Evolutionary conservation across 2,329 filamentous ascomycete genomes (phyloP).

Genomic region (Paracoccidioides brasiliensis): DNA sequence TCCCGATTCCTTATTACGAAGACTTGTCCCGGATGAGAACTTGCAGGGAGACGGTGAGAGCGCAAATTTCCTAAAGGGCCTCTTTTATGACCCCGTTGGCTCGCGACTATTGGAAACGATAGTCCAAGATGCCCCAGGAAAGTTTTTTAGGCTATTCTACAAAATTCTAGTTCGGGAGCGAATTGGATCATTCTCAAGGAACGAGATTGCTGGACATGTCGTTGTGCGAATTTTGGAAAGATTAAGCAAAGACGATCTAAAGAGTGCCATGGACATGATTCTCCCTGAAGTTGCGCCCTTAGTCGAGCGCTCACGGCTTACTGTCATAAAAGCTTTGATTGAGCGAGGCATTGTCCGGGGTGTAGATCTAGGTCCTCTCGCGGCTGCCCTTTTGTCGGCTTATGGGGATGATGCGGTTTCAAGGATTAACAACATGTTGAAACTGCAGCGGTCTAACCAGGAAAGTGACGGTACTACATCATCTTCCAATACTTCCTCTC

Average conservation of each 20-base stretch:
- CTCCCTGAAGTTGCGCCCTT: conserved; percentile 59
- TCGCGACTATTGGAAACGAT: conserved; percentile 83
- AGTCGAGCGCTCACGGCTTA: conserved; percentile 60
- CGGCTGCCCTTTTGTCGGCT: conserved; percentile 43
- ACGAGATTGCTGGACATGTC: conserved; percentile 81
- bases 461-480: conserved; percentile 36
- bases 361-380: conserved; percentile 44
- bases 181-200: conserved; percentile 68
- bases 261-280: conserved; percentile 58
- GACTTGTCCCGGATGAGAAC: conserved; percentile 67
- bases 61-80: conserved; percentile 67
- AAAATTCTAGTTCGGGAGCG: conserved; percentile 65
- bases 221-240: conserved; percentile 71
- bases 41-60: conserved; percentile 60
- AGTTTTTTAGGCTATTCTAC: conserved; percentile 81
- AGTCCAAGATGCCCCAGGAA: conserved; percentile 66
- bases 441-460: conserved; percentile 38
- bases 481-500: conserved; percentile 30
- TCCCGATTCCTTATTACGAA: conserved; percentile 56
- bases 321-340: conserved; percentile 68
- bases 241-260: conserved; percentile 73
- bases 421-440: conserved; percentile 48
- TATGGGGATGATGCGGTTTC: conserved; percentile 39
- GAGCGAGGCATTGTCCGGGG: conserved; percentile 64
- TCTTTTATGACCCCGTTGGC: conserved; percentile 82